Evolutionary conservation across 2,329 filamentous ascomycete genomes (phyloP), one percentile per base, ranked within the genome.

Genomic region (Arachnomyces sp.): DNA sequence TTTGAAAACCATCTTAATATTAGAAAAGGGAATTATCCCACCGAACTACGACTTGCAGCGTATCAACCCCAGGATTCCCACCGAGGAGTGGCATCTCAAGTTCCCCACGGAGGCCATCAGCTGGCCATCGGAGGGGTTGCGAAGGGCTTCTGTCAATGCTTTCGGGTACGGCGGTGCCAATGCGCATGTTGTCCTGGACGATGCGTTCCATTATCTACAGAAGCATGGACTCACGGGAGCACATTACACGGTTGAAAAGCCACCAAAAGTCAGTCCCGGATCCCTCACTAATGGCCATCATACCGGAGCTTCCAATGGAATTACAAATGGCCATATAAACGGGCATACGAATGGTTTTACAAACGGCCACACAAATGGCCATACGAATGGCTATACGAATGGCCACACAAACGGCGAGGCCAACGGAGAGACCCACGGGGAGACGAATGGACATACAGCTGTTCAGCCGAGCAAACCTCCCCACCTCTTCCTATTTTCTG

Each of bases 1-100:
- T 14, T 48, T 60, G 20, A 62, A 61, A 40, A 44, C 46, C 3
- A 44, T 55, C 3, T 40, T 59, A 13, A 42, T 46, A 4, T 39
- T 60, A 2, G 55, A 61, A 32, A 40, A 46, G 1, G 49, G 45
- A 28, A 30, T 40, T 13, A 52, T 61, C n/a, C 54, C 54, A 28
- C 53, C 47, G 6, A 54, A 42, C 33, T 45, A 31, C 9, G 43
- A 49, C 1, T 44, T 59, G n/a, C 31, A 45, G 47, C 4, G 45
- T 39, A 37, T 54, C 36, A 43, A 51, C 30, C 43, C 45, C 4
- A 40, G 35, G 11, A 38, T 34, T 8, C 11, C 15, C 33, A 15
- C 31, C 9, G 30, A 36, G 18, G 17, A 40, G 12, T 45, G 44
- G 41, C 42, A 46, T 18, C 28, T 50, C 5, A 17, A 40, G 38